These are phyloP conservation scores for Diaporthe vaccinii DNA, from an alignment of 2,329 filamentous ascomycete species.

Conservation along the genomic window DNA sequence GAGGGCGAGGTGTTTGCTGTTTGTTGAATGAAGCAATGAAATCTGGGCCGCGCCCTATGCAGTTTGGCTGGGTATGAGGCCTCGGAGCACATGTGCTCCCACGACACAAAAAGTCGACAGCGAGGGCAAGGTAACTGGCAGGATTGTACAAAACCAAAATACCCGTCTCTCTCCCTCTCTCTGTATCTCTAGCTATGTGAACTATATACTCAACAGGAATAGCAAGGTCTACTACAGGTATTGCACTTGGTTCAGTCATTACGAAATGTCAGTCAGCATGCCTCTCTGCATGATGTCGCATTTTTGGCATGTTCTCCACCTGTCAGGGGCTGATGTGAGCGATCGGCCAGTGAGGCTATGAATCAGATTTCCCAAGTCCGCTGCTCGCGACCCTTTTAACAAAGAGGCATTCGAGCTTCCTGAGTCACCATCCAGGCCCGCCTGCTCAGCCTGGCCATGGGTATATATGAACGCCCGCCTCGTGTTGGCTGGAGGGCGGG, in stretches of 20 bases:
- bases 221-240: neutral
- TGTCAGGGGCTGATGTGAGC: slow-evolving; percentile 16
- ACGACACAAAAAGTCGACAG: neutral
- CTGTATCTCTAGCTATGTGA: neutral
- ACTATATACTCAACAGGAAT: neutral
- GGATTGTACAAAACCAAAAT: slow-evolving; percentile 36
- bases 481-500: neutral
- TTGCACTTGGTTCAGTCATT: neutral
- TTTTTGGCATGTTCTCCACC: slow-evolving; percentile 4
- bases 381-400: neutral
- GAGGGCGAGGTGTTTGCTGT: neutral
- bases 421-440: slow-evolving; percentile 18
- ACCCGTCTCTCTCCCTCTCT: slow-evolving; percentile 35
- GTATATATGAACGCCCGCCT: neutral
- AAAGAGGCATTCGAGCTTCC: neutral
- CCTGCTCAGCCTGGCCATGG: slow-evolving; percentile 14
- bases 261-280: neutral
- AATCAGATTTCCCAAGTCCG: neutral
- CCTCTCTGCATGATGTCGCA: neutral
- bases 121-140: neutral
- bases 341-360: neutral
- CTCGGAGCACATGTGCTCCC: neutral
- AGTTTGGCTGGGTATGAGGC: neutral
- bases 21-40: slow-evolving; percentile 15
- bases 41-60: neutral